These are phyloP conservation scores for Amaranthus palmeri DNA, from an alignment of 148 eudicot species.

Conservation along the genomic window DNA sequence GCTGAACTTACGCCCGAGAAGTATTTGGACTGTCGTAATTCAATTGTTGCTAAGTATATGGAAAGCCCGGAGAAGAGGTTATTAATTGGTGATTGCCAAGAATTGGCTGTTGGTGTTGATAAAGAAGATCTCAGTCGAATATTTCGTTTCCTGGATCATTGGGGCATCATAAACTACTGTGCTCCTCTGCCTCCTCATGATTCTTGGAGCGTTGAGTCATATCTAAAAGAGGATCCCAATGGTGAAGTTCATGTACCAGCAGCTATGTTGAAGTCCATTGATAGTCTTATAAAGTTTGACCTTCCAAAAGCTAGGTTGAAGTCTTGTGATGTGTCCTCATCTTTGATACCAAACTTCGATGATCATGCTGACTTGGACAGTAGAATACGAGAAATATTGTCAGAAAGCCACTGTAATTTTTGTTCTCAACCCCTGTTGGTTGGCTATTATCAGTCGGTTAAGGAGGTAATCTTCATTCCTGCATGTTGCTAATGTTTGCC, in stretches of 20 bases:
- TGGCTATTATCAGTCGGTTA: conserved; percentile 71
- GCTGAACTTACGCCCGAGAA: conserved; percentile 66
- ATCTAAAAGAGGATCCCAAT: conserved; percentile 61
- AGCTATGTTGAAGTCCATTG: conserved; percentile 72
- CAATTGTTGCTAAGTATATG: conserved; percentile 68
- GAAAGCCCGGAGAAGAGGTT: conserved; percentile 67
- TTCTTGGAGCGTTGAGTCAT: conserved; percentile 39
- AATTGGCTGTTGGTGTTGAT: conserved; percentile 45
- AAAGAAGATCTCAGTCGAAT: conserved; percentile 65
- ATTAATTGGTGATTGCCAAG: conserved; percentile 56
- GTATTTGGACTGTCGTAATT: conserved; percentile 77
- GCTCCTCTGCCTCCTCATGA: conserved; percentile 43
- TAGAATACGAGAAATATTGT: conserved; percentile 63
- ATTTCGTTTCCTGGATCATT: conserved; percentile 85
- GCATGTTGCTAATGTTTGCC: background rate
- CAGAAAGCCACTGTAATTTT: conserved; percentile 58
- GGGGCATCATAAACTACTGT: conserved; percentile 91
- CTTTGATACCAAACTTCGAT: conserved; percentile 35
- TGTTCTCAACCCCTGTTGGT: conserved; percentile 57
- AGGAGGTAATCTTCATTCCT: conserved; percentile 52
- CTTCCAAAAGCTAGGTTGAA: conserved; percentile 71
- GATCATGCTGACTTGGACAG: conserved; percentile 62
- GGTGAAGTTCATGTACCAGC: conserved; percentile 88
- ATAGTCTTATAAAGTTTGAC: conserved; percentile 83
- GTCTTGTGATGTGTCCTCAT: conserved; percentile 51